These are phyloP conservation scores for Hibiscus syriacus DNA, from an alignment of 345 rosid species.

Conservation along the genomic window DNA sequence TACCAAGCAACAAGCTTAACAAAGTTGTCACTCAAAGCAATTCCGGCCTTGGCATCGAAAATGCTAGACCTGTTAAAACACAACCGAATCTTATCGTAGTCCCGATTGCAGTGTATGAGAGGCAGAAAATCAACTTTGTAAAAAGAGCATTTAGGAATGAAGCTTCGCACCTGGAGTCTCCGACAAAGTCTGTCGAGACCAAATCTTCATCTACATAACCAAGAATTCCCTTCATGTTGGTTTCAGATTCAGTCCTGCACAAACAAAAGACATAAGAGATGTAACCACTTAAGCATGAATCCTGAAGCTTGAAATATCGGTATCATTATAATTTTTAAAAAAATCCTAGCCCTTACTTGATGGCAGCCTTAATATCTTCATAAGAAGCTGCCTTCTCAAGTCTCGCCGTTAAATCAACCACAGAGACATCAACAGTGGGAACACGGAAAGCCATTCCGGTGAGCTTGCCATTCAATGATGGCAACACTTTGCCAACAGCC, in stretches of 20 bases:
- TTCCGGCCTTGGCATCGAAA: slow-evolving; percentile 54
- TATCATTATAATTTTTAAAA: neutral
- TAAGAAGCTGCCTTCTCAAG: slow-evolving; percentile 50
- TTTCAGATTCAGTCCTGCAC: slow-evolving; percentile 50
- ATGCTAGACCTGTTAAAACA: slow-evolving; percentile 40
- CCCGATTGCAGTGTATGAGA: neutral
- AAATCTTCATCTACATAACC: slow-evolving; percentile 58
- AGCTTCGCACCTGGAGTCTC: slow-evolving; percentile 45
- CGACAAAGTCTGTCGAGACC: slow-evolving; percentile 56
- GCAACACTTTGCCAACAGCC: slow-evolving; percentile 67
- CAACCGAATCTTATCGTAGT: neutral
- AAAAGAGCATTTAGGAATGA: neutral
- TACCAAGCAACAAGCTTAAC: slow-evolving; percentile 49
- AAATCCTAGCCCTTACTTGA: slow-evolving; percentile 34
- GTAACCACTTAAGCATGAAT: neutral
- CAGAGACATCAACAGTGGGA: slow-evolving; percentile 70
- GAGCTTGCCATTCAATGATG: slow-evolving; percentile 51
- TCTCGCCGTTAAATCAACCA: slow-evolving; percentile 60
- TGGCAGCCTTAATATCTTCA: slow-evolving; percentile 50
- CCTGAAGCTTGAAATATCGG: neutral
- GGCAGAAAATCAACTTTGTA: neutral
- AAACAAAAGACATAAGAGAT: neutral
- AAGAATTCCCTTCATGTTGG: slow-evolving; percentile 52
- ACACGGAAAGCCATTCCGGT: slow-evolving; percentile 72
- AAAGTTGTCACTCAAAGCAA: slow-evolving; percentile 31